A percentile compares a stretch with the other conserved stretches of the same genome.
phyloP scores from a whole-genome alignment of 176 grass and related monocot species.

The Canna indica region DNA sequence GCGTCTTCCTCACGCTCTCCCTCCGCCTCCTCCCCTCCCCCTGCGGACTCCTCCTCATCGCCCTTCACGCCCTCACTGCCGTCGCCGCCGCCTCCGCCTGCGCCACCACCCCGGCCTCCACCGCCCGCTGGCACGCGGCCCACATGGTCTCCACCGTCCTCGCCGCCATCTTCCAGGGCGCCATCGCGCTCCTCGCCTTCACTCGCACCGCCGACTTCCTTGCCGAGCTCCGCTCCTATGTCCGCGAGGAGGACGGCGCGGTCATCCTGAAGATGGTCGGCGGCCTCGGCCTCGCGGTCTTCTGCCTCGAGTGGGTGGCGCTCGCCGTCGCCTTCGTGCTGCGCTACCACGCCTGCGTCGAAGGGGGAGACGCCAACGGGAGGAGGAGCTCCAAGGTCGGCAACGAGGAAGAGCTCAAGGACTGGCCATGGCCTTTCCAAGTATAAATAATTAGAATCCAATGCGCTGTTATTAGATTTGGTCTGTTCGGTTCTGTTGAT shows the following conservation, averaged over 20 bases:
- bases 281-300: constrained; percentile 60
- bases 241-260: constrained; percentile 80
- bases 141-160: constrained; percentile 61
- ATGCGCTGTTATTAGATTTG: not conserved
- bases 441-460: constrained; percentile 22
- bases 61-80: constrained; percentile 78
- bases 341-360: constrained; percentile 27
- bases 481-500: too few species aligned
- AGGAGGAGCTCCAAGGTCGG: constrained; percentile 59
- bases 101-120: constrained; percentile 45
- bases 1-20: constrained; percentile 92
- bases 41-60: constrained; percentile 87
- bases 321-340: constrained; percentile 75
- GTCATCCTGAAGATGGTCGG: constrained; percentile 98
- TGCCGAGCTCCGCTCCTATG: constrained; percentile 11
- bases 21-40: constrained; percentile 86
- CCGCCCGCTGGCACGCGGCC: constrained; percentile 47
- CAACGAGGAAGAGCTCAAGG: constrained; percentile 43
- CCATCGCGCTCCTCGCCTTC: constrained; percentile 23
- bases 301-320: constrained; percentile 76
- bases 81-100: constrained; percentile 60
- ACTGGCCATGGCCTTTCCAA: constrained; percentile 21
- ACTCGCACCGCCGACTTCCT: constrained; percentile 18
- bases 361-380: constrained; percentile 29
- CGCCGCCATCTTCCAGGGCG: constrained; percentile 88